Percentiles rank a stretch among this genome's conserved stretches.
phyloP scores from a whole-genome alignment of 192 early-diverging fungal species.

The Funneliformis geosporum region DNA sequence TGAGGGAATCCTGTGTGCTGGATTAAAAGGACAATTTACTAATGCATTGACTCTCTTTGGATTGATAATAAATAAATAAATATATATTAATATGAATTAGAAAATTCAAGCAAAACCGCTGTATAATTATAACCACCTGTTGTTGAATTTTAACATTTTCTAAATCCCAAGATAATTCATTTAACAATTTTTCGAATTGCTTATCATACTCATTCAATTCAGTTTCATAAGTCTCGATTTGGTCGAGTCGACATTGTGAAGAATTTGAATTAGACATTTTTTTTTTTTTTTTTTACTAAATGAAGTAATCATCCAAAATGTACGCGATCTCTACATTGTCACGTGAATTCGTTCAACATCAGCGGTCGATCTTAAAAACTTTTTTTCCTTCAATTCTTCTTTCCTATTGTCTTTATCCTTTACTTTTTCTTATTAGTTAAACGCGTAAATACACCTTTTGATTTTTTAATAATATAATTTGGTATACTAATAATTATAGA shows the following conservation, averaged over 20 bases:
- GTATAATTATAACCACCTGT: not conserved
- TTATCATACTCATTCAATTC: conserved; percentile 15
- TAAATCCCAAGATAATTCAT: not conserved
- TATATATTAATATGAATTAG: not conserved
- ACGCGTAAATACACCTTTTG: too few relatives aligned
- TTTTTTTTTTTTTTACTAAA: not conserved
- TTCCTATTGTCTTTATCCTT: too few relatives aligned
- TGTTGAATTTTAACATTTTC: conserved; percentile 7
- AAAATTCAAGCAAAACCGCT: not conserved
- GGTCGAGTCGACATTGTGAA: not conserved
- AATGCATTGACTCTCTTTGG: not conserved
- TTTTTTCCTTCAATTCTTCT: too few relatives aligned
- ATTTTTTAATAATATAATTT: not conserved
- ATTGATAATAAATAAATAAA: not conserved
- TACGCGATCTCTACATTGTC: too few relatives aligned
- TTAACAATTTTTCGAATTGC: conserved; percentile 1
- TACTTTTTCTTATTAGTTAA: too few relatives aligned
- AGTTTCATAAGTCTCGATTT: conserved; percentile 4
- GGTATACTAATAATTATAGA: not conserved
- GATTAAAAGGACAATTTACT: conserved; percentile 30
- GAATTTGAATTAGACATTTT: not conserved
- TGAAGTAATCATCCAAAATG: not conserved
- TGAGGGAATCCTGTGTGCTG: conserved; percentile 28
- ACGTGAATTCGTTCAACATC: too few relatives aligned
- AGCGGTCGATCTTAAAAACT: too few relatives aligned